Base-by-base conservation (phyloP, 2,329 filamentous ascomycete species). In the Pseudogymnoascus verrucosus region DNA sequence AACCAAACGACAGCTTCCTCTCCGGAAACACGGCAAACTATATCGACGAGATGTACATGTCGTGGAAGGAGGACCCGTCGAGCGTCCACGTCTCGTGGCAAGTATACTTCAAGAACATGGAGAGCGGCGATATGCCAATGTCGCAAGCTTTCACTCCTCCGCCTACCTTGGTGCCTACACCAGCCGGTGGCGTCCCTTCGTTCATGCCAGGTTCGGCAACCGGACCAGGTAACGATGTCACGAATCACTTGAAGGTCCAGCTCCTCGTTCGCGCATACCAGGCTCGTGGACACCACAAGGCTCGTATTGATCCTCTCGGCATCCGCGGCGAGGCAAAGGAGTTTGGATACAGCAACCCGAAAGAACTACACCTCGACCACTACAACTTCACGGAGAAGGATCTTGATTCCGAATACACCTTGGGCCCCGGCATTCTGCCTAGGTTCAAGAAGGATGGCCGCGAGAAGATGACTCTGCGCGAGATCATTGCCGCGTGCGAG, bases 101-200 rank as follows among this genome's bases (percentile, higher is more conserved):
- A 80, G 88, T 96, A 75, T 99, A 99, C 84, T 99, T 99, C 85
- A 91, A 88, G 80, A 99, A 99, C 80, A 97, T 99, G 90, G 95
- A 99, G 82, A 90, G 87, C 69, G 95, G 95, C 76, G 90, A 95
- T 74, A 98, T 99, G 91, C 93, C 93, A 75, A 91, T 96, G 75
- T 95, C 93, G 67, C 90, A 96, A 79, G 95, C 95, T 70, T 99
- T 99, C 82, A 92, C 92, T 69, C 93, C 95, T 69, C 95, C 95
- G 57, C 95, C 95, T 14, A 96, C 90, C 70, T 86, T 99, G 69
- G 88, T 98, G 61, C 91, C 93, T 63, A 85, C 86, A 69, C 89
- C 91, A 62, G 87, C 88, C 51, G 91, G 90, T 67, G 90, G 89
- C 70, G 86, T 95, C 54, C 88, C 89, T 64, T 84, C 84, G 67